phyloP scores from a whole-genome alignment of 73 alveolate genomes.

The Paramecium octaurelia region DNA sequence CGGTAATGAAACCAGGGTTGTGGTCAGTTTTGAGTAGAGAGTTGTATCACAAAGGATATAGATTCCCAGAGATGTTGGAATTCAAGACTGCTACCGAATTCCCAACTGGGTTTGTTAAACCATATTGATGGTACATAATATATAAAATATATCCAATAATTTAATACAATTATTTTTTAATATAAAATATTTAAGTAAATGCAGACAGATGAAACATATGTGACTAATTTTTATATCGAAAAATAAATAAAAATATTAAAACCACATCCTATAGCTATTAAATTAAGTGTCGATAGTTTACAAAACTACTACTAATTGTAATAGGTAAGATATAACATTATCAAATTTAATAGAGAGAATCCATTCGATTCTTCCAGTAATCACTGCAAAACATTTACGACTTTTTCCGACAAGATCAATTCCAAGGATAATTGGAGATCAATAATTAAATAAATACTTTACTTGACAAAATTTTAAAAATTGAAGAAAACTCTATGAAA shows the following conservation, averaged over 20 bases:
- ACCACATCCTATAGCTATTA: neutral
- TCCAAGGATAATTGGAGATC: neutral
- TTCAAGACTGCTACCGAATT: conserved; percentile 31
- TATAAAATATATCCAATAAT: conserved; percentile 5
- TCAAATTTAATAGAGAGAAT: neutral
- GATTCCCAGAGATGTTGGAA: conserved; percentile 53
- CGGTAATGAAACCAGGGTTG: conserved; percentile 43
- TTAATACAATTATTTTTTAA: neutral
- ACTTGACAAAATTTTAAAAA: neutral
- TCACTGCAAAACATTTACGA: neutral
- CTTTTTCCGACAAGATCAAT: neutral
- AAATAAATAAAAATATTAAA: neutral
- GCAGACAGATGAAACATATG: neutral
- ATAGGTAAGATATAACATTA: neutral
- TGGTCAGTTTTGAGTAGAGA: conserved; percentile 34
- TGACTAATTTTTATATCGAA: neutral
- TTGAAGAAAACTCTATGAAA: neutral
- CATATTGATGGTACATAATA: conserved; percentile 24
- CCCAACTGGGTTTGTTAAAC: conserved; percentile 11
- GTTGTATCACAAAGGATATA: conserved; percentile 1
- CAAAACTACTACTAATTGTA: neutral
- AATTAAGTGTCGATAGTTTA: neutral
- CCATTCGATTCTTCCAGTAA: neutral
- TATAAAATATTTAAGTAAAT: neutral
- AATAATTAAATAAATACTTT: neutral